Conservation (phyloP, 23 red algal species). For the Gracilaria domingensis region DNA sequence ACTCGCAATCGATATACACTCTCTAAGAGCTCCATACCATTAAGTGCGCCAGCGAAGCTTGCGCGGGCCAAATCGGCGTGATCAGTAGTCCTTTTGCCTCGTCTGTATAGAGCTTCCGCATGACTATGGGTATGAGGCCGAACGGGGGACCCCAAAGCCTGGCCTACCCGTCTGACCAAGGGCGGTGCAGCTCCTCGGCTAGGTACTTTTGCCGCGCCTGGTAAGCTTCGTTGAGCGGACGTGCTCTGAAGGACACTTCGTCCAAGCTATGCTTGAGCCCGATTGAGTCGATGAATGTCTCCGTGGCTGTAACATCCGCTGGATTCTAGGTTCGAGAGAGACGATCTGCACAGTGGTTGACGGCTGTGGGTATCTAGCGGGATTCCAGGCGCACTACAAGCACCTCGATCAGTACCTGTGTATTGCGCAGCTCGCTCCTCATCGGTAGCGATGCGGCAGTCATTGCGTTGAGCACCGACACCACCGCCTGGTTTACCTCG, state of each 20-base stretch:
- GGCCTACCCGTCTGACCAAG: background rate
- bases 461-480: conserved; percentile 4
- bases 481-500: conserved; percentile 7
- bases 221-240: background rate
- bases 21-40: background rate
- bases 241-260: background rate
- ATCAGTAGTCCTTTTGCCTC: background rate
- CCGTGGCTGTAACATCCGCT: background rate
- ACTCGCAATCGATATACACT: background rate
- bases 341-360: conserved; percentile 20
- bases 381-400: background rate
- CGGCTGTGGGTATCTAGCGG: conserved; percentile 21
- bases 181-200: background rate
- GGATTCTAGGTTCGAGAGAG: conserved; percentile 11
- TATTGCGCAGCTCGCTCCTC: conserved; percentile 38
- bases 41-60: conserved; percentile 7
- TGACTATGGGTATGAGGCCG: background rate
- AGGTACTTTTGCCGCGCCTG: background rate
- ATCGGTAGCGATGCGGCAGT: conserved; percentile 14
- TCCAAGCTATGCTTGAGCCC: background rate
- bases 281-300: background rate
- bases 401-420: background rate
- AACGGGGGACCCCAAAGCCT: conserved; percentile 1
- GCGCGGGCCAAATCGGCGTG: conserved; percentile 13
- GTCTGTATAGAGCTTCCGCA: conserved; percentile 2